Conservation (phyloP, 352 stramenopile genomes). For the Phytophthora pseudosyringae region DNA sequence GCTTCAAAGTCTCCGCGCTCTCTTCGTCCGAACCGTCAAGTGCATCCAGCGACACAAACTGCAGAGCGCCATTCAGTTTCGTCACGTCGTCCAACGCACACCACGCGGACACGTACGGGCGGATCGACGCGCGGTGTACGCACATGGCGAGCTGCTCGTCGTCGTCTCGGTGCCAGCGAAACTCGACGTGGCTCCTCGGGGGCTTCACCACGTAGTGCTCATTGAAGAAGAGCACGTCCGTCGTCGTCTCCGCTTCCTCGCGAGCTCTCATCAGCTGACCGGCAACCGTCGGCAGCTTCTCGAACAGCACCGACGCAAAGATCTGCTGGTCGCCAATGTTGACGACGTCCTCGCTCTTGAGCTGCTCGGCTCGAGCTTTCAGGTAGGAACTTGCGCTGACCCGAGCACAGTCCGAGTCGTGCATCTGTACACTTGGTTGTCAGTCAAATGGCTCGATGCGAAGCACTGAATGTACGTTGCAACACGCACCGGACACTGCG, state of each 20-base stretch:
- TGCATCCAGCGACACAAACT: constrained; percentile 53
- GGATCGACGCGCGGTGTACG: constrained; percentile 53
- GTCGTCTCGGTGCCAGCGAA: constrained; percentile 80
- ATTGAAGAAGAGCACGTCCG: constrained; percentile 67
- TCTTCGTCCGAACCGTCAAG: neutral
- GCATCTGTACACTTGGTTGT: constrained; percentile 36
- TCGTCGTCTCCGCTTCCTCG: neutral
- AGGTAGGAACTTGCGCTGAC: constrained; percentile 40
- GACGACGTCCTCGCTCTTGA: constrained; percentile 10
- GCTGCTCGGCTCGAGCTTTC: constrained; percentile 31
- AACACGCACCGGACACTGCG: constrained; percentile 53
- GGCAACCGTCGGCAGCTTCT: constrained; percentile 42
- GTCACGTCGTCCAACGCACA: constrained; percentile 71
- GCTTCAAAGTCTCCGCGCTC: constrained; percentile 4
- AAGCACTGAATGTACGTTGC: neutral
- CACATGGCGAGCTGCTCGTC: constrained; percentile 82
- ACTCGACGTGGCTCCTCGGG: constrained; percentile 56
- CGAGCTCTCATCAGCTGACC: constrained; percentile 19
- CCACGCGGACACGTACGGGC: constrained; percentile 71
- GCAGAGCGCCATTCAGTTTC: constrained; percentile 54
- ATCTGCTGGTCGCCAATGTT: constrained; percentile 12
- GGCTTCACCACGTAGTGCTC: constrained; percentile 85
- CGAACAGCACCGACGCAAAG: constrained; percentile 48
- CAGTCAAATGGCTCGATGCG: neutral
- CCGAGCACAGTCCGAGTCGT: constrained; percentile 38